Evolutionary conservation across 192 early-diverging fungal genomes (phyloP).

Genomic region (Coemansia aciculifera): DNA sequence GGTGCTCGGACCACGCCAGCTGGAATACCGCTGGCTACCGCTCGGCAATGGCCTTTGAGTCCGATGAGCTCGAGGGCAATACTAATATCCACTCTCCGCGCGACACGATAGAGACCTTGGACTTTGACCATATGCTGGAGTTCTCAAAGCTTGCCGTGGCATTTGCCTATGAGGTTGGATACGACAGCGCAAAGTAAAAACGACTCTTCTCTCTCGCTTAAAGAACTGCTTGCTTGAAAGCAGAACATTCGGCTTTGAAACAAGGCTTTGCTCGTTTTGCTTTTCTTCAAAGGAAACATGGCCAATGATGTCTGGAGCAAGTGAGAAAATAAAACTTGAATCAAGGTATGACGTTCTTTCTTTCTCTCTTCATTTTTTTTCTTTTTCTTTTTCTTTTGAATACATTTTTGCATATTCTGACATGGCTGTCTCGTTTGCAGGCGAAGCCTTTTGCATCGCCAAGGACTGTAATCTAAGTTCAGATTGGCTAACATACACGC

Average conservation of each 20-base stretch:
- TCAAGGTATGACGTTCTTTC: background rate
- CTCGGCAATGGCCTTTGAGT: conserved; percentile 82
- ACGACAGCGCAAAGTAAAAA: conserved; percentile 6
- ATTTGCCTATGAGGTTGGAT: conserved; percentile 82
- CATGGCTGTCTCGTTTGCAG: background rate
- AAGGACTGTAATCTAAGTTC: background rate
- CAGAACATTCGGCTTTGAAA: too few species aligned
- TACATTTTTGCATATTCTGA: background rate
- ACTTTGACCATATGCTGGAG: conserved; percentile 86
- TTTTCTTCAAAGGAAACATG: background rate
- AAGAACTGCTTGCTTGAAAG: background rate
- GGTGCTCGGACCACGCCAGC: conserved; percentile 86
- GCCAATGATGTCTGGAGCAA: background rate
- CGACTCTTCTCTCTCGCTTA: background rate
- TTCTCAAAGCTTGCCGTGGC: conserved; percentile 81
- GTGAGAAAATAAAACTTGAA: too few species aligned
- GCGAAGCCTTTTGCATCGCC: background rate
- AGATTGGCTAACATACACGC: conserved; percentile 5
- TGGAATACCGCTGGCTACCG: conserved; percentile 89
- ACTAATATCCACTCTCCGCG: conserved; percentile 80
- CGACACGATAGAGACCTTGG: conserved; percentile 75
- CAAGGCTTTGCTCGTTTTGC: background rate
- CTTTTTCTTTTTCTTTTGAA: background rate
- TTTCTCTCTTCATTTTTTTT: background rate
- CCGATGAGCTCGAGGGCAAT: conserved; percentile 68